Evolutionary conservation across 805 yeast genomes (phyloP).

Genomic region (Komagataella populi): DNA sequence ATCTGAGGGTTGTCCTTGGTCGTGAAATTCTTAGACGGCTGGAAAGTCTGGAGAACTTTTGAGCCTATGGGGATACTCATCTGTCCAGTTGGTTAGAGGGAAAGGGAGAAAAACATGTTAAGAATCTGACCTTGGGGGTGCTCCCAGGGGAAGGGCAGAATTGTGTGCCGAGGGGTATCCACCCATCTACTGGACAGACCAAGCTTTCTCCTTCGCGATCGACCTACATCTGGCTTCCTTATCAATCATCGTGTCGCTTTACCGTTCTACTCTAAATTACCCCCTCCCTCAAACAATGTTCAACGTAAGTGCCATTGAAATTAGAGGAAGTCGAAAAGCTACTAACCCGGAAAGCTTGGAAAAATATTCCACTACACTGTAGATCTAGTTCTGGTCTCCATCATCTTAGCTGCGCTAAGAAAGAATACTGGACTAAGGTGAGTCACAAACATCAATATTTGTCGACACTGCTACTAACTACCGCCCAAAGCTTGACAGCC

Average conservation of each 20-base stretch:
- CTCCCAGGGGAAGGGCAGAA: neutral
- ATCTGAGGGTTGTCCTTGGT: constrained; percentile 34
- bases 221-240: neutral
- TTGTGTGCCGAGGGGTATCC: too few relatives aligned
- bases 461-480: neutral
- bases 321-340: neutral
- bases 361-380: constrained; percentile 56
- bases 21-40: constrained; percentile 24
- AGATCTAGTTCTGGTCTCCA: constrained; percentile 67
- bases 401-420: constrained; percentile 77
- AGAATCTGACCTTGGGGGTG: too few relatives aligned
- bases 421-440: constrained; percentile 63
- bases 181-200: too few relatives aligned
- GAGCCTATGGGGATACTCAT: constrained; percentile 6
- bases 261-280: neutral
- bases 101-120: neutral
- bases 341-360: constrained; percentile 29
- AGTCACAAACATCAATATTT: constrained; percentile 5
- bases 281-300: neutral
- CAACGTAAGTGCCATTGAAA: neutral
- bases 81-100: neutral
- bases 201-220: neutral
- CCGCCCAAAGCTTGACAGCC: constrained; percentile 4
- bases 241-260: neutral
- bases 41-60: constrained; percentile 8